A percentile compares a stretch with the other conserved stretches of the same genome.
Evolutionary conservation across 2,329 filamentous ascomycete genomes (phyloP).

Genomic region (Xylariales sp.): DNA sequence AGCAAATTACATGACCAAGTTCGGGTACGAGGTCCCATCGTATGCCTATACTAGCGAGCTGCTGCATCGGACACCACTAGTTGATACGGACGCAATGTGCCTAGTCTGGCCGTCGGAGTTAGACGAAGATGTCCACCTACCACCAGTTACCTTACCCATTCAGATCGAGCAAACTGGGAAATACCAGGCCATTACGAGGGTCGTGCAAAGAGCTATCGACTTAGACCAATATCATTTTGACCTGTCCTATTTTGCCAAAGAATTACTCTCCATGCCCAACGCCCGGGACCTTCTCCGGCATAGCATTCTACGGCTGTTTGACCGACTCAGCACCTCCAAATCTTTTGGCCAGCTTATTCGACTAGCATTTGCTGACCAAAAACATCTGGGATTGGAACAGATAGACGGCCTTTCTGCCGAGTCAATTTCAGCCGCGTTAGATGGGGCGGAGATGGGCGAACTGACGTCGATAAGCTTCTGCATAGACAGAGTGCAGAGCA

Average conservation of each 20-base stretch:
- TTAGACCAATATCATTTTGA: no score
- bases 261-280: neutral
- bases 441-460: neutral
- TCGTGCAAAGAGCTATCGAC: neutral
- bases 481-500: conserved; percentile 34
- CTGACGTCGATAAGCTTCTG: conserved; percentile 36
- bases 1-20: conserved; percentile 38
- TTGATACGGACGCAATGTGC: neutral
- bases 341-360: conserved; percentile 9
- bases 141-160: neutral
- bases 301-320: neutral
- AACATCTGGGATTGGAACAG: neutral
- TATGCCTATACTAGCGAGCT: neutral
- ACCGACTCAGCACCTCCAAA: neutral
- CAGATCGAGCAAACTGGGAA: no score
- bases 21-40: conserved; percentile 23
- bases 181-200: neutral
- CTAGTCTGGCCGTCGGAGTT: neutral
- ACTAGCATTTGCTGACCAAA: conserved; percentile 3
- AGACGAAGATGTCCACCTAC: no score
- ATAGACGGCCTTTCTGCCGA: neutral
- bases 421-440: neutral
- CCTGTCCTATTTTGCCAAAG: neutral
- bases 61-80: neutral
- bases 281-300: neutral